Conservation (phyloP, 495 filamentous ascomycete species). For the Diplogelasinospora grovesii region DNA sequence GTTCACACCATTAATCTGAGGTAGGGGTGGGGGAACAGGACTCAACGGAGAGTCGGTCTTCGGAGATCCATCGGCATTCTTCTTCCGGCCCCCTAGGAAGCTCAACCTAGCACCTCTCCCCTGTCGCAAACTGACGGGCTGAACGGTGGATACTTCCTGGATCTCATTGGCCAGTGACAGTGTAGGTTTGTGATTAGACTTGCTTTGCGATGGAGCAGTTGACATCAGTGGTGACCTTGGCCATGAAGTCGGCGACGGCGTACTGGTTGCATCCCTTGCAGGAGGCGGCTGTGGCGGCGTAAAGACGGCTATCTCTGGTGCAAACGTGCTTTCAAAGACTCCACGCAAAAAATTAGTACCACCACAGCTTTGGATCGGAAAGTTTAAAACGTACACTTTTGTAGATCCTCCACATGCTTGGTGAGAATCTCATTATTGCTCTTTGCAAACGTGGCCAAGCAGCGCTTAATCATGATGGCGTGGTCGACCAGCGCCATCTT, state of each 20-base stretch:
- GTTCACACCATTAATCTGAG: conserved; percentile 19
- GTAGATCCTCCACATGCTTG: conserved; percentile 35
- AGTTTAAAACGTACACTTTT: conserved; percentile 51
- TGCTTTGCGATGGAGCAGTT: too few relatives aligned
- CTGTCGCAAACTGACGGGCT: conserved; percentile 33
- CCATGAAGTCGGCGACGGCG: conserved; percentile 39
- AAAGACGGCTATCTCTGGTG: conserved; percentile 54
- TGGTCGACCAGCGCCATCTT: conserved; percentile 84
- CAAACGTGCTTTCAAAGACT: conserved; percentile 59
- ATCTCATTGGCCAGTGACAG: conserved; percentile 25
- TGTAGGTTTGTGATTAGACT: conserved; percentile 16
- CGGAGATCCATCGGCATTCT: conserved; percentile 12
- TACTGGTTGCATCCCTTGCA: conserved; percentile 21
- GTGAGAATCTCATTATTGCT: conserved; percentile 45
- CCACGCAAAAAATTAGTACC: neutral
- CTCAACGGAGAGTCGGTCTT: neutral
- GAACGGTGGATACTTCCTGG: conserved; percentile 34
- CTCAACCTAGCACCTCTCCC: conserved; percentile 41
- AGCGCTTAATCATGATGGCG: conserved; percentile 77
- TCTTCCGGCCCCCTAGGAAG: conserved; percentile 41
- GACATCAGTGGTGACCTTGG: conserved; percentile 31
- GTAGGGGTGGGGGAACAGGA: neutral
- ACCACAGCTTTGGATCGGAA: neutral
- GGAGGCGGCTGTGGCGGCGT: conserved; percentile 30
- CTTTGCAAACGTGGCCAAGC: conserved; percentile 61